phyloP scores from a whole-genome alignment of 495 filamentous ascomycete genomes.

The Evernia prunastri region DNA sequence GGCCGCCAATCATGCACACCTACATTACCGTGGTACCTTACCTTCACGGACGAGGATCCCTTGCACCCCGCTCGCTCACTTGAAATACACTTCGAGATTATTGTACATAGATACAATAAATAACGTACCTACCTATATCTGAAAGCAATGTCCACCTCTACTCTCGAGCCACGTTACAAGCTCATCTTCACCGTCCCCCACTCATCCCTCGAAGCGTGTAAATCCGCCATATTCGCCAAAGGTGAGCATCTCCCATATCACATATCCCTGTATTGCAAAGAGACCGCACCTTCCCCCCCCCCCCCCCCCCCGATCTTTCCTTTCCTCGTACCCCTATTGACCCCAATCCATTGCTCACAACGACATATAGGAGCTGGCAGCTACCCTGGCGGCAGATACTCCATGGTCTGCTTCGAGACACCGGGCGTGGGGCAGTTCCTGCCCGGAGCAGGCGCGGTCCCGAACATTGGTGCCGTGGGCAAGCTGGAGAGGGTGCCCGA shows the following conservation, averaged over 20 bases:
- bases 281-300: background rate
- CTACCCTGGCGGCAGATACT: conserved; percentile 41
- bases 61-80: no score
- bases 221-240: conserved; percentile 42
- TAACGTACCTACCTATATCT: no score
- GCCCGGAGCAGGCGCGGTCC: conserved; percentile 36
- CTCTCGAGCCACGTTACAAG: conserved; percentile 37
- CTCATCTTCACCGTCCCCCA: conserved; percentile 45
- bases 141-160: background rate
- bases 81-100: no score
- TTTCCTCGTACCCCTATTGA: background rate
- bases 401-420: conserved; percentile 38
- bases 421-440: conserved; percentile 39
- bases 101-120: no score
- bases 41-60: no score
- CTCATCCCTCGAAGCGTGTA: conserved; percentile 37
- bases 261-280: background rate
- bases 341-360: background rate
- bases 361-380: conserved; percentile 34
- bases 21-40: no score
- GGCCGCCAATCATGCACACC: no score
- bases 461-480: conserved; percentile 37
- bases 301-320: background rate
- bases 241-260: conserved; percentile 6
- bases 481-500: conserved; percentile 45